These are phyloP conservation scores for Clonostachys rhizophaga DNA, from an alignment of 2,329 filamentous ascomycete genomes.

Conservation along the genomic window DNA sequence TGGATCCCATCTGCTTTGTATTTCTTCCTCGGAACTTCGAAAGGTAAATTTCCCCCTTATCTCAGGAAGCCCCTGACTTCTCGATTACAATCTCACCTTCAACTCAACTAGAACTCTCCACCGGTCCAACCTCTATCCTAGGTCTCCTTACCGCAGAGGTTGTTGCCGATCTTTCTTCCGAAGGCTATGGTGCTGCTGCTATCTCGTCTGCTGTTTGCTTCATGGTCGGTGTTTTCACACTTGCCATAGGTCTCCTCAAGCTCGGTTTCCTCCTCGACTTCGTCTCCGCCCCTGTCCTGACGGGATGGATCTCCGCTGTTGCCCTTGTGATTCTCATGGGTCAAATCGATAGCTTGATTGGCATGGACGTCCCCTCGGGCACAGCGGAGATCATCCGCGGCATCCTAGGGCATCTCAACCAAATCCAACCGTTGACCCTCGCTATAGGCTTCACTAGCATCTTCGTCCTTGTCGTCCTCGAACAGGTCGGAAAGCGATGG, in stretches of 20 bases:
- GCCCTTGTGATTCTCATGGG: slow-evolving; percentile 62
- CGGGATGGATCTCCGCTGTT: slow-evolving; percentile 62
- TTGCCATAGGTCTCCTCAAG: slow-evolving; percentile 55
- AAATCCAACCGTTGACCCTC: slow-evolving; percentile 53
- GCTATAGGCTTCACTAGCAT: slow-evolving; percentile 56
- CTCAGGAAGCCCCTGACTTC: background rate
- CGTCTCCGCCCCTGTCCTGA: slow-evolving; percentile 59
- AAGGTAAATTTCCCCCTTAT: slow-evolving; percentile 30
- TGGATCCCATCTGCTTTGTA: slow-evolving; percentile 55
- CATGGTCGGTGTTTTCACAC: slow-evolving; percentile 57
- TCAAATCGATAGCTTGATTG: slow-evolving; percentile 59
- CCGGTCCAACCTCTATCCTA: slow-evolving; percentile 60
- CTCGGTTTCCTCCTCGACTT: slow-evolving; percentile 64
- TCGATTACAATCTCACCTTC: background rate
- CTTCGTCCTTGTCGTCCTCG: slow-evolving; percentile 48
- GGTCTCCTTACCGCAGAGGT: slow-evolving; percentile 60
- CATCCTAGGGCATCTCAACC: slow-evolving; percentile 49
- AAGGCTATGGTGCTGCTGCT: slow-evolving; percentile 46
- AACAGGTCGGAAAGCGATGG: slow-evolving; percentile 54
- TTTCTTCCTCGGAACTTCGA: slow-evolving; percentile 57
- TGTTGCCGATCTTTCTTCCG: slow-evolving; percentile 40
- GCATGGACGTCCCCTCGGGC: slow-evolving; percentile 44
- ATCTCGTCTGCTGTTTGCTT: slow-evolving; percentile 59
- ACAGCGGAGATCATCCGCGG: slow-evolving; percentile 55
- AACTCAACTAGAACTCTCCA: slow-evolving; percentile 45